Base-by-base conservation (phyloP, 106 monocot genomes). In the Hemerocallis citrina region DNA sequence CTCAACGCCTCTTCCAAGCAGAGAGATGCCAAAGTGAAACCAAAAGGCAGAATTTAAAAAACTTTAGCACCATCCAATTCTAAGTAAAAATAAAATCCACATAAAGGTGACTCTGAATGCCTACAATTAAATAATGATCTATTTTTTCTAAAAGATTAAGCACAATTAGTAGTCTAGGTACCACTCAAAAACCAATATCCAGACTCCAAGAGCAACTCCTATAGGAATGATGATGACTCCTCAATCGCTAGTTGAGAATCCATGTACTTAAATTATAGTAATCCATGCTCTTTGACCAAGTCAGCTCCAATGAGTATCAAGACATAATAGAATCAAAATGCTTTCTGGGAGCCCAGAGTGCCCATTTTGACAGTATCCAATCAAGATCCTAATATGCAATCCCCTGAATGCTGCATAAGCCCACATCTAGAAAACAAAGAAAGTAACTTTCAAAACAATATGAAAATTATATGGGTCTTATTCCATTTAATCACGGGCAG, bases 391-490 rank as follows among this genome's bases (percentile, higher is more conserved):
- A 80, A 46, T 66, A 59, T 51, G 65, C 76, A 76, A 76, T 74
- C 79, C 79, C 79, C 69, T 64, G 64, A 80, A 62, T 55, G 66
- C 70, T 61, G 74, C 79, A 80, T 48, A 74, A 68, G 62, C 73
- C 57, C 76, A 60, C 44, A 76, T 76, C 76, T 76, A 72, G 47
- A 61, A 68, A 72, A 67, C 45, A 66, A 73, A 68, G 54, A 68
- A 56, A 61, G 59, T 50, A 79, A 36, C 23, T 63, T 72, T 57
- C 59, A 78, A 72, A 57, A 67, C 62, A 14, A 41, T 7, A 52
- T 58, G 65, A 49, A 50, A 58, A 37, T 48, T 28, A 52, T 33
- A 46, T 33, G 7, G 16, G 1, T 57, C 21, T 3, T 20, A 15
- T 34, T 63, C 20, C 24, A 24, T 16, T 67, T 31, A 41, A 19